Base-by-base conservation (phyloP, 1,284 basidiomycete species). In the Microbotryomycetes sp. region DNA sequence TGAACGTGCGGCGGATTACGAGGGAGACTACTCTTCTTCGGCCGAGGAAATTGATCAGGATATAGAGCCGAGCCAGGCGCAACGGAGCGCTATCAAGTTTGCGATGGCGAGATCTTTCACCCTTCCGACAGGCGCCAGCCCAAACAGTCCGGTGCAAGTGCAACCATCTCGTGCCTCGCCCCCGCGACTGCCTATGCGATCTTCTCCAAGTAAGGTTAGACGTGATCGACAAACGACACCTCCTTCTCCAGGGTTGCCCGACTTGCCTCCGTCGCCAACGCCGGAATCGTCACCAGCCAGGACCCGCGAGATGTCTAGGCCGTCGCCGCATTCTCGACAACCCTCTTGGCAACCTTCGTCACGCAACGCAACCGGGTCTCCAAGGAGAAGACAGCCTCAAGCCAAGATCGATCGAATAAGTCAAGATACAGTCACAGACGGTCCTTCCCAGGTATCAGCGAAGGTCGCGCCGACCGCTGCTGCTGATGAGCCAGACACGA, bases 71-170 rank as follows among this genome's bases (percentile, higher is more conserved):
- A 41, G 9, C 18, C 35, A 41, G 15, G 64, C 52, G 2, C 48
- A 55, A 45, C 29, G 64, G 6, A 65, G 64, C 23, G 64, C 64
- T 28, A 57, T 65, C 47, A 57, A 65, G 15, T 65, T 60, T 48
- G 64, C 64, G 11, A 65, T 65, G 64, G 58, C 60, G 4, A 50
- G 53, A 18, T 62, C 64, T 0, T 59, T 56, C 18, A 49, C 24
- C 6, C 35, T 48, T 13, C 6, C 9, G 11, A n/a, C n/a, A n/a
- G n/a, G n/a, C n/a, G n/a, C n/a, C n/a, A n/a, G n/a, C n/a, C n/a
- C n/a, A n/a, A n/a, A n/a, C n/a, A n/a, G n/a, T n/a, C n/a, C n/a
- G n/a, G n/a, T n/a, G n/a, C n/a, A n/a, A n/a, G n/a, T n/a, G n/a
- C 18, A 51, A 5, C 21, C n/a, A 15, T 31, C 23, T 6, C 6